phyloP scores from a whole-genome alignment of 1,139 yeast species.

The Candida sp. region DNA sequence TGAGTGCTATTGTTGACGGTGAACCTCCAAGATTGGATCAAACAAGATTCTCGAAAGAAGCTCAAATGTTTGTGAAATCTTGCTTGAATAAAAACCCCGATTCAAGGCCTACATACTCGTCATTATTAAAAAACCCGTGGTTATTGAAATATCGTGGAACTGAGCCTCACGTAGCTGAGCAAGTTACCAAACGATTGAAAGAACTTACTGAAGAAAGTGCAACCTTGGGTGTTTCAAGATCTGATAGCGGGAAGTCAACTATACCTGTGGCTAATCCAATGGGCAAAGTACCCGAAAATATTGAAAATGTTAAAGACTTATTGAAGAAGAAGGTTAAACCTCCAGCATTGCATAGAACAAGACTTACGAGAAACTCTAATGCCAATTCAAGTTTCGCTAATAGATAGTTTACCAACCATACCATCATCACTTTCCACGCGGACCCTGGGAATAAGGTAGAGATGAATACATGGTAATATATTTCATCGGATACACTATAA shows the following conservation, averaged over 20 bases:
- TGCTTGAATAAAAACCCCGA: constrained; percentile 84
- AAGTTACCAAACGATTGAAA: constrained; percentile 30
- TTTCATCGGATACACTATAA: no score
- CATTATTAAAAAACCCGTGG: constrained; percentile 83
- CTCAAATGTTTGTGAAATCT: constrained; percentile 73
- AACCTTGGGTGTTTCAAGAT: constrained; percentile 8
- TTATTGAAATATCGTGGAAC: constrained; percentile 46
- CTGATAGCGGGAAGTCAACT: constrained; percentile 10
- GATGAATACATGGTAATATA: no score
- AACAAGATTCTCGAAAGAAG: constrained; percentile 62
- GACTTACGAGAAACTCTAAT: constrained; percentile 14
- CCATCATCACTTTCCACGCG: no score
- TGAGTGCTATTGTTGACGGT: constrained; percentile 95
- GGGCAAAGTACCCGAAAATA: constrained; percentile 11
- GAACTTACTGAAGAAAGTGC: constrained; percentile 24
- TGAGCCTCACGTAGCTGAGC: constrained; percentile 41
- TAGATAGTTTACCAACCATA: constrained; percentile 1
- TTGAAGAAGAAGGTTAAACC: constrained; percentile 38
- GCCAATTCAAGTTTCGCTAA: constrained; percentile 11
- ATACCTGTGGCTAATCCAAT: constrained; percentile 9
- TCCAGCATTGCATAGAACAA: constrained; percentile 44
- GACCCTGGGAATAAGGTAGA: no score
- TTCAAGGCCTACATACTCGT: constrained; percentile 77
- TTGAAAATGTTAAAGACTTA: constrained; percentile 34
- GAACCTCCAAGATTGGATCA: constrained; percentile 75